These are phyloP conservation scores for Cyberlindnera xylosilytica DNA, from an alignment of 805 yeast species.

Conservation along the genomic window DNA sequence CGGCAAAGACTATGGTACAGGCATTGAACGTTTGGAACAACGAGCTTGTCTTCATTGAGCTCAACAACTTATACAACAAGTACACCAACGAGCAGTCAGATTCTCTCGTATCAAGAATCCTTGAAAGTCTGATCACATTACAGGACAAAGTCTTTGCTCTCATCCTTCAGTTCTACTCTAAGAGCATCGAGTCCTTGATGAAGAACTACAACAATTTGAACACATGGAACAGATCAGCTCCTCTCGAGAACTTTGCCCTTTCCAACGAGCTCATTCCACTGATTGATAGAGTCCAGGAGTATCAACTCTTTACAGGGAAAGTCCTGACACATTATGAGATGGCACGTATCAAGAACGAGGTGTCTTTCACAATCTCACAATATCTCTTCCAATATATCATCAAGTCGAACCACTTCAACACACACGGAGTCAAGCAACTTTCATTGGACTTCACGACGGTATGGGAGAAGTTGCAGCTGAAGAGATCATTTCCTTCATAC, in stretches of 20 bases:
- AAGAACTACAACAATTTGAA: conserved; percentile 32
- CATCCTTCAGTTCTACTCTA: conserved; percentile 30
- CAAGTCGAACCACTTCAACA: conserved; percentile 35
- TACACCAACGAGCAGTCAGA: conserved; percentile 17
- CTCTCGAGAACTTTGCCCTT: conserved; percentile 9
- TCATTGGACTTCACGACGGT: conserved; percentile 30
- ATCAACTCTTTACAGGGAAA: conserved; percentile 19
- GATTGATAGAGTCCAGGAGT: conserved; percentile 26
- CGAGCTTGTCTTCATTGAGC: conserved; percentile 26
- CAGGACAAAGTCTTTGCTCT: conserved; percentile 30
- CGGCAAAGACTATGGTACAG: conserved; percentile 21
- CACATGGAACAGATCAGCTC: conserved; percentile 27
- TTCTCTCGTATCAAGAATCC: conserved; percentile 30
- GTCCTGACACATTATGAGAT: conserved; percentile 18
- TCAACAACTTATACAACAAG: conserved; percentile 23
- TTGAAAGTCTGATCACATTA: conserved; percentile 27
- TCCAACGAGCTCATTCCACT: conserved; percentile 27
- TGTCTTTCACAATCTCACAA: conserved; percentile 29
- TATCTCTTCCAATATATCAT: conserved; percentile 34
- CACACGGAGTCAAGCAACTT: conserved; percentile 32
- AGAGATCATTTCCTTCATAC: conserved; percentile 17
- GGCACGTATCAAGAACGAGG: conserved; percentile 23
- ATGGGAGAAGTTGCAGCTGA: conserved; percentile 26
- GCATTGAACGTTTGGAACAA: conserved; percentile 25
- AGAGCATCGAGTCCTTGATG: conserved; percentile 28